Evolutionary conservation across 164 flowering plant species (phyloP), one percentile per base, ranked within the genome.

Genomic region (Houttuynia cordata): DNA sequence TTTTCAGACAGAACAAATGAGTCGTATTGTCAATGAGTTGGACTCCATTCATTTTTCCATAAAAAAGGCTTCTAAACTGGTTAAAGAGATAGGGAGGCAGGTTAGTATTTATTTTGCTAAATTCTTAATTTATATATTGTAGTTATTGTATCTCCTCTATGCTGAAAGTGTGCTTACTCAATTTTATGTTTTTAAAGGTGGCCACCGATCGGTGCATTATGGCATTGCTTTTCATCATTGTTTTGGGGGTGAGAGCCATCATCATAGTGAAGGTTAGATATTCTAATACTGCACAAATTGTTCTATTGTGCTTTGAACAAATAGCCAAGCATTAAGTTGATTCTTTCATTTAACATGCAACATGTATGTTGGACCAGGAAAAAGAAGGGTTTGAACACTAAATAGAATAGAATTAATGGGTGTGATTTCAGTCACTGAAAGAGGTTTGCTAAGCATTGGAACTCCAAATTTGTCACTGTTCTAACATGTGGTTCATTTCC

Each of bases 1-100:
- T 64, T 18, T 78, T 70, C 78, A 92, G 98, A 89, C 98, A 61
- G 98, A 92, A 60, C 98, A 92, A 81, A 92, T 92, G 98, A 81
- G 85, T 72, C 79, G 96, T 75, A 79, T 89, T 62, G 98, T 92
- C 25, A 89, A 92, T 72, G 98, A 92, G 72, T 74, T 92, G 66
- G 98, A 92, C 68, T 87, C 96, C 5, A 92, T 92, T 64, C 92
- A 89, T 62, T 92, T 92, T 62, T 91, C 98, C 40, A 76, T 91
- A 62, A 91, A 91, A 76, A 91, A 85, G 72, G 97, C 97, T 53
- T 80, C 96, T 49, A 67, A 91, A 67, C 70, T 80, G 64, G 81
- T 80, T n/a, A 80, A 76, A 74, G 77, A 74, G 58, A 67, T 74
- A 45, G 77, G 77, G 51, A 67, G 77, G 67, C 78, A 75, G 75